Base-by-base conservation (phyloP, 2,329 filamentous ascomycete genomes). In the Talaromyces piceae region DNA sequence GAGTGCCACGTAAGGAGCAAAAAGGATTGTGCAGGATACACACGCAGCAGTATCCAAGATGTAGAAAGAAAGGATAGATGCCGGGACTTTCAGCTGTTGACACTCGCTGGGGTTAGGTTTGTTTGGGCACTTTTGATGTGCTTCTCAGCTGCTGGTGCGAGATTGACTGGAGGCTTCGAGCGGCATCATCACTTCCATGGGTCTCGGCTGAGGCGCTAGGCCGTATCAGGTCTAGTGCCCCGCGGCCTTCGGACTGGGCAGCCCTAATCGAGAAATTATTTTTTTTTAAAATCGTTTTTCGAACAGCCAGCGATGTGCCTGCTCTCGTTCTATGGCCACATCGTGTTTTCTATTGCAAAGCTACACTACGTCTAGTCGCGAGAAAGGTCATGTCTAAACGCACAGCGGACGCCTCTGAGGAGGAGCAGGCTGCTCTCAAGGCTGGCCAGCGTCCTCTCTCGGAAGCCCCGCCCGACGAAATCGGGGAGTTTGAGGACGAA, bases 401-500 rank as follows among this genome's bases (percentile, higher is more conserved):
- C 66, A 69, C 75, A 27, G 79, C 78, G 52, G 80, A 83, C 54
- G 64, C 74, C 43, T 67, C 72, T 28, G 74, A 75, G 31, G 70
- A 74, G 48, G 72, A 76, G 56, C 63, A 65, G 41, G 73, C 76
- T 54, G 71, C 79, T 37, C 76, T 84, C 60, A 84, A 84, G 68
- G 77, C 77, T 55, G 82, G 81, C 53, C 78, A 81, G 55, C 74
- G 81, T 27, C 81, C 81, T 54, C 69, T 80, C 57, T 65, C 67
- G 47, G 68, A 73, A 49, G 66, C 66, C 57, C 72, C 71, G 66
- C 68, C 76, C 57, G 71, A 77, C 56, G 78, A 82, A 51, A 75
- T 72, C 54, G 77, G 78, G 56, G 86, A 86, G 53, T 78, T 87
- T 48, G 82, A 87, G 61, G 78, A 81, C 59, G 87, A 97, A 59